Evolutionary conservation across 2,329 filamentous ascomycete genomes (phyloP).

Genomic region (Trichoderma arundinaceum): DNA sequence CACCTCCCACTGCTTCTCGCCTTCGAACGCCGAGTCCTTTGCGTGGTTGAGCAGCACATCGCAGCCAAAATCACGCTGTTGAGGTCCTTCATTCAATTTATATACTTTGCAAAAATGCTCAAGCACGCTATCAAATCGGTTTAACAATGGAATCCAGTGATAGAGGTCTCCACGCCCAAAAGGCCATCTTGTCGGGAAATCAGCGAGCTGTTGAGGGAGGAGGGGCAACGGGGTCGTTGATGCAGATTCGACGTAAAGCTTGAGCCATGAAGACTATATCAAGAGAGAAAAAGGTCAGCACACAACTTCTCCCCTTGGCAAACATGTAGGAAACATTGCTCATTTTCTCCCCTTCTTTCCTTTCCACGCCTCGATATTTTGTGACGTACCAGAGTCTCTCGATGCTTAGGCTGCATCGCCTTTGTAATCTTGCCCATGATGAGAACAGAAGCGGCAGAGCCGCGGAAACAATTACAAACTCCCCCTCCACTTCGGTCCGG

Average conservation of each 20-base stretch:
- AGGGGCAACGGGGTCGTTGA: conserved; percentile 73
- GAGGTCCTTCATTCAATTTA: conserved; percentile 78
- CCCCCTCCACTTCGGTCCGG: conserved; percentile 63
- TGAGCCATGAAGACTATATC: conserved; percentile 81
- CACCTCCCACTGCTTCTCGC: conserved; percentile 52
- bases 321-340: background rate
- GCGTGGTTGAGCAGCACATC: conserved; percentile 66
- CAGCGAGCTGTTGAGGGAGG: conserved; percentile 75
- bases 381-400: conserved; percentile 66
- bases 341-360: background rate
- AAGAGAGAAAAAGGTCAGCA: conserved; percentile 20
- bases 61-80: conserved; percentile 74
- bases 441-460: conserved; percentile 63
- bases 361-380: background rate
- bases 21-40: conserved; percentile 57
- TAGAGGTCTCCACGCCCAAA: conserved; percentile 95
- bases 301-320: background rate
- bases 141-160: conserved; percentile 95
- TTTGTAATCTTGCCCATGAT: conserved; percentile 74
- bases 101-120: conserved; percentile 83
- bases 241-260: conserved; percentile 76
- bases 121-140: conserved; percentile 89
- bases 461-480: conserved; percentile 55
- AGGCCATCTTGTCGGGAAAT: conserved; percentile 89
- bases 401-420: conserved; percentile 69